Percentiles rank a stretch among this genome's conserved stretches.
phyloP scores from a whole-genome alignment of 495 filamentous ascomycete species.

The Staphylotrichum longicolle region DNA sequence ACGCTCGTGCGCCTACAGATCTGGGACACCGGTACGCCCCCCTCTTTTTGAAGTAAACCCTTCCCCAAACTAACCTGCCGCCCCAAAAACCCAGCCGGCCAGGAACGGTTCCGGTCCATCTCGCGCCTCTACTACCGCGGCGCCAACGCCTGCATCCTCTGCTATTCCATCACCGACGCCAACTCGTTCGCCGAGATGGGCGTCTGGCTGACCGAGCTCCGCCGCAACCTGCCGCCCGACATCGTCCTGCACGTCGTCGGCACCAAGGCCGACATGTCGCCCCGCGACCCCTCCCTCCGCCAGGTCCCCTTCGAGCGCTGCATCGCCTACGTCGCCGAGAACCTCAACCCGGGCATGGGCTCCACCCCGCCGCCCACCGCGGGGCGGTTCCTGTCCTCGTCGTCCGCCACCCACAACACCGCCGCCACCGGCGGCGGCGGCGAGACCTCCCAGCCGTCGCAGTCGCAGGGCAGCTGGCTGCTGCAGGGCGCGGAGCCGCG shows the following conservation, averaged over 20 bases:
- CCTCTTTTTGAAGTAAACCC: neutral
- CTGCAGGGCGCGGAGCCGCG: slow-evolving; percentile 45
- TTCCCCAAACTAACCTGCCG: neutral
- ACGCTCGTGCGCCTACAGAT: slow-evolving; percentile 82
- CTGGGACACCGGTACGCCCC: slow-evolving; percentile 67
- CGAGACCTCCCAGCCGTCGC: neutral
- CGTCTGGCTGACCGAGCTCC: slow-evolving; percentile 79
- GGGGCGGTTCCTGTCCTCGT: slow-evolving; percentile 20
- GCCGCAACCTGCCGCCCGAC: slow-evolving; percentile 64
- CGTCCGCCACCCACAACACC: neutral
- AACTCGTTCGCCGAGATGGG: slow-evolving; percentile 90
- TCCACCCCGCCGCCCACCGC: slow-evolving; percentile 63
- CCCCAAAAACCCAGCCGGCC: slow-evolving; percentile 58
- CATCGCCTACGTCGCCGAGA: slow-evolving; percentile 90
- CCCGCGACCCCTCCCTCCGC: slow-evolving; percentile 68
- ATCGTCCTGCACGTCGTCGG: slow-evolving; percentile 95
- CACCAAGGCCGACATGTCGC: slow-evolving; percentile 93
- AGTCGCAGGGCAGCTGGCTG: neutral
- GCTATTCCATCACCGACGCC: slow-evolving; percentile 89
- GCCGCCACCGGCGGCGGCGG: neutral
- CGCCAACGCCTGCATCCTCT: slow-evolving; percentile 90
- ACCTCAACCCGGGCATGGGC: slow-evolving; percentile 66
- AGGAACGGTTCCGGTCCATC: slow-evolving; percentile 92
- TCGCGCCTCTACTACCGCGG: slow-evolving; percentile 93
- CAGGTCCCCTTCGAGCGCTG: slow-evolving; percentile 90